Evolutionary conservation across 192 early-diverging fungal genomes (phyloP).

Genomic region (Dimargaris cristalligena): DNA sequence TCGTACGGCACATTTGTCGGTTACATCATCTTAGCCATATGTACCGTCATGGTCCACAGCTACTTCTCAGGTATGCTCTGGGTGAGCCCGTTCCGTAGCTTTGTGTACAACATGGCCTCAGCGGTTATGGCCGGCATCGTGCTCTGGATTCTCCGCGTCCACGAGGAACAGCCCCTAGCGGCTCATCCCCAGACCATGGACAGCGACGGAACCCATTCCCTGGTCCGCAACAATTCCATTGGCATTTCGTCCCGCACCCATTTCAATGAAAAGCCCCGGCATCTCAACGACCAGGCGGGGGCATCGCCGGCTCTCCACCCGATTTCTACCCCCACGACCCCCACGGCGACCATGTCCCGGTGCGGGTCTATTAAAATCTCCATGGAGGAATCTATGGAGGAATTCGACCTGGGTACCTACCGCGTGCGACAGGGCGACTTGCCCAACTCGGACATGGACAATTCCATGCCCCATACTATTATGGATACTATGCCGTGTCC

Average conservation of each 20-base stretch:
- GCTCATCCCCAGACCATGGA: neutral
- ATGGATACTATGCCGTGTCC: too few relatives aligned
- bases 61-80: neutral
- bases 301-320: too few relatives aligned
- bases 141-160: neutral
- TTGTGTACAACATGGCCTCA: neutral
- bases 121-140: neutral
- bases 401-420: too few relatives aligned
- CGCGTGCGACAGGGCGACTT: too few relatives aligned
- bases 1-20: neutral
- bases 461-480: too few relatives aligned
- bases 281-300: too few relatives aligned
- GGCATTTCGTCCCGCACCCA: neutral
- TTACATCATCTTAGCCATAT: neutral
- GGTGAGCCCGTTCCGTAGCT: neutral
- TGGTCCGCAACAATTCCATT: neutral
- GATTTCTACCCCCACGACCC: too few relatives aligned
- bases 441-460: too few relatives aligned
- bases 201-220: neutral
- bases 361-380: too few relatives aligned
- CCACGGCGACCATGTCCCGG: too few relatives aligned
- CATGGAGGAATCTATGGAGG: too few relatives aligned
- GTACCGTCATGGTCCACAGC: neutral
- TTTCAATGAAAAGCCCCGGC: too few relatives aligned
- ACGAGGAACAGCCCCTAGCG: conserved; percentile 1